Percentiles rank a stretch among this genome's conserved stretches.
These are phyloP conservation scores for Metarhizium robertsii DNA, from an alignment of 2,329 filamentous ascomycete species.

Conservation along the genomic window DNA sequence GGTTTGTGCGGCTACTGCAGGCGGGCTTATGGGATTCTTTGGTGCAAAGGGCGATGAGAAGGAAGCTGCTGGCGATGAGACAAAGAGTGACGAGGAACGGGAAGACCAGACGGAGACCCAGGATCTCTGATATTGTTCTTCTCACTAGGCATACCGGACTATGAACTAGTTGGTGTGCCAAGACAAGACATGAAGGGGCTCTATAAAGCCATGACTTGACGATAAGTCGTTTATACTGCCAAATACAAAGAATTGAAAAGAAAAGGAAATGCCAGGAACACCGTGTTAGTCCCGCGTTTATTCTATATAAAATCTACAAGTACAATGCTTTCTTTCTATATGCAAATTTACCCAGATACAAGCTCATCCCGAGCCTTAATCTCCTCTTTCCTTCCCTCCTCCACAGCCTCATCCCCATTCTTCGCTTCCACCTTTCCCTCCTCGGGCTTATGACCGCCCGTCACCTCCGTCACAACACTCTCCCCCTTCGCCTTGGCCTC, in stretches of 20 bases:
- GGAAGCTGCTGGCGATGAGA: not conserved
- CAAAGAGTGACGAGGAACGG: not conserved
- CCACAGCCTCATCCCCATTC: slow-evolving; percentile 23
- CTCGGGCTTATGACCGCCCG: not conserved
- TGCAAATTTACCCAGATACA: not conserved
- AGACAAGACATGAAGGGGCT: not conserved
- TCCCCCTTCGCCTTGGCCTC: slow-evolving; percentile 10
- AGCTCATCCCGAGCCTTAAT: slow-evolving; percentile 1
- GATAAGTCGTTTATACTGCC: too few species aligned
- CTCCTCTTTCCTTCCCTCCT: slow-evolving; percentile 16
- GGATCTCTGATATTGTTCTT: too few species aligned
- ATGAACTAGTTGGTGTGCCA: not conserved
- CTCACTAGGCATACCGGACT: too few species aligned
- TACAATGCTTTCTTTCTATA: not conserved
- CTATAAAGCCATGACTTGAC: not conserved
- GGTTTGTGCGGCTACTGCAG: not conserved
- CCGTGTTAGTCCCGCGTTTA: not conserved
- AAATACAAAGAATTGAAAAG: not conserved
- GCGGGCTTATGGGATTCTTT: not conserved
- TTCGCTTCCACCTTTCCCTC: slow-evolving; percentile 27
- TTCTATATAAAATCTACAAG: not conserved
- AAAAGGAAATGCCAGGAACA: not conserved
- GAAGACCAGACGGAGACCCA: not conserved
- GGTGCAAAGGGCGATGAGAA: not conserved
- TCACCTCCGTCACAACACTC: slow-evolving; percentile 8